Conservation (phyloP, 2,329 filamentous ascomycete species). For the Fusarium stilboides region DNA sequence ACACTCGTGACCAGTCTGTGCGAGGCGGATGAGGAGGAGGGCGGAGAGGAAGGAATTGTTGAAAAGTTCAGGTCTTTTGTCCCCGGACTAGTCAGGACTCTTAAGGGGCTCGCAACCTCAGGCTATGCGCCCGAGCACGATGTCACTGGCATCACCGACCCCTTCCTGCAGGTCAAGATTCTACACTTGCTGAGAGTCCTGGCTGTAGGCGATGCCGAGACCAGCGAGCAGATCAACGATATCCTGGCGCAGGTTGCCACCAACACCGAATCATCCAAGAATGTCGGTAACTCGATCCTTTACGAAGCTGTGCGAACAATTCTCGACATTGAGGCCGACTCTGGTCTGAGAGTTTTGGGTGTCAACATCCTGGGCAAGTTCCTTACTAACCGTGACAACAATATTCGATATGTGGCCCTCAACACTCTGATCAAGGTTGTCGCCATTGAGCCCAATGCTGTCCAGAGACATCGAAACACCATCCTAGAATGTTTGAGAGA, state of each 20-base stretch:
- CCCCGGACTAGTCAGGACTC: constrained; percentile 86
- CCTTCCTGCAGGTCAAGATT: constrained; percentile 97
- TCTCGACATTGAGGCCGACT: constrained; percentile 97
- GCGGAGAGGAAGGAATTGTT: constrained; percentile 88
- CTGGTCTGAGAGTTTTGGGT: constrained; percentile 91
- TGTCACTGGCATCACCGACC: constrained; percentile 97
- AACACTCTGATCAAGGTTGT: constrained; percentile 99
- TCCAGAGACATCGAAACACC: constrained; percentile 96
- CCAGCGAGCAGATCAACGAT: constrained; percentile 98
- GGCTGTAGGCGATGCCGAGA: constrained; percentile 86
- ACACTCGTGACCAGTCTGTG: constrained; percentile 94
- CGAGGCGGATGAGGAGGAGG: constrained; percentile 93
- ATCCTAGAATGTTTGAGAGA: constrained; percentile 96
- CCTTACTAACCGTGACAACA: constrained; percentile 98
- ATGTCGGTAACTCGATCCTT: constrained; percentile 97
- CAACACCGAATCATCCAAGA: constrained; percentile 98
- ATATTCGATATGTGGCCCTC: constrained; percentile 97
- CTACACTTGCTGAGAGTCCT: constrained; percentile 88
- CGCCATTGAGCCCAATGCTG: constrained; percentile 96
- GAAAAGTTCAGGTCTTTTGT: constrained; percentile 92
- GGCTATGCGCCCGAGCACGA: constrained; percentile 98
- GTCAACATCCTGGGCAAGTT: constrained; percentile 99
- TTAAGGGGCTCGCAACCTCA: constrained; percentile 93
- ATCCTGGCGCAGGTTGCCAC: constrained; percentile 97
- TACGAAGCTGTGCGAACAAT: constrained; percentile 98